Evolutionary conservation across 441 rosid genomes (phyloP).

Genomic region (Theobroma grandiflorum): DNA sequence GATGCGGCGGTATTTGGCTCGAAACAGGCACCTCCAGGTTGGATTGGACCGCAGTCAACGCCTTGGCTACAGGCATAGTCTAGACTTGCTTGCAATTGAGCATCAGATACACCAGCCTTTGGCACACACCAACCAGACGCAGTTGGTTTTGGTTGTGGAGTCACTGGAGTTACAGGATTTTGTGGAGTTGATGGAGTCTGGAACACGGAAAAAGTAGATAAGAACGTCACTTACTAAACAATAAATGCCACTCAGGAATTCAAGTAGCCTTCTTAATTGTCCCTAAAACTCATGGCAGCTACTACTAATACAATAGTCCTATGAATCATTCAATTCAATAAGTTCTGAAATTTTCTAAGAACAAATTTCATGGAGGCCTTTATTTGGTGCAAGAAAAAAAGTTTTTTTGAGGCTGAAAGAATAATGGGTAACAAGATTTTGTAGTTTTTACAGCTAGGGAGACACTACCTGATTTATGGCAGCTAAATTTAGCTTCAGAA

Average conservation of each 20-base stretch:
- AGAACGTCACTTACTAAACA: background rate
- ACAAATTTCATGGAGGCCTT: background rate
- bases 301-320: background rate
- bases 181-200: conserved; percentile 49
- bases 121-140: conserved; percentile 76
- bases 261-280: background rate
- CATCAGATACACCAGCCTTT: conserved; percentile 51
- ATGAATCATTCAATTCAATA: background rate
- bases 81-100: conserved; percentile 72
- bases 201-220: conserved; percentile 7
- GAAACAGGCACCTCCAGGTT: conserved; percentile 88
- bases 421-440: background rate
- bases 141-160: conserved; percentile 61
- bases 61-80: conserved; percentile 91
- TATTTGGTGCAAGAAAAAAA: background rate
- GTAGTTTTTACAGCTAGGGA: background rate
- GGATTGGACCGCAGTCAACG: conserved; percentile 75
- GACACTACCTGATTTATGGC: background rate
- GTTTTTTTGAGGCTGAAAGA: background rate
- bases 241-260: conserved; percentile 1
- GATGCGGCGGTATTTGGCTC: conserved; percentile 74
- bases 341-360: background rate
- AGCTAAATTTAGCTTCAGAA: background rate
- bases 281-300: background rate
- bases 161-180: conserved; percentile 37